These are phyloP conservation scores for Bruguiera sexangula DNA, from an alignment of 345 rosid species.

Conservation along the genomic window DNA sequence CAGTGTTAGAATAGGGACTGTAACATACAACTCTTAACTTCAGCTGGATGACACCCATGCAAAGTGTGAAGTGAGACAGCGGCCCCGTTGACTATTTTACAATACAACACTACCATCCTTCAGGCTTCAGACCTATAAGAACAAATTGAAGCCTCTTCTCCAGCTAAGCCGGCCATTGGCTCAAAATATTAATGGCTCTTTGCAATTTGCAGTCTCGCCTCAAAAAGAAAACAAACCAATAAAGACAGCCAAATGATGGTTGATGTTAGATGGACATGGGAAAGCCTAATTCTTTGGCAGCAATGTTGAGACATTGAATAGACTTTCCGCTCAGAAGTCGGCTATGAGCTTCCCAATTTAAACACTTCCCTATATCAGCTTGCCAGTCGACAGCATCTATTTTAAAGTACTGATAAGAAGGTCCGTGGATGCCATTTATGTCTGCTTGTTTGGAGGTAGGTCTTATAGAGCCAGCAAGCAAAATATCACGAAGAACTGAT, in stretches of 20 bases:
- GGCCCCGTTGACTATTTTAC: too few relatives aligned
- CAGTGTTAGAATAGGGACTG: too few relatives aligned
- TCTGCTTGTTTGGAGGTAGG: conserved; percentile 37
- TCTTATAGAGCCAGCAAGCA: conserved; percentile 47
- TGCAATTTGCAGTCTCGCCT: conserved; percentile 11
- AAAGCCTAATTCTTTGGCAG: conserved; percentile 87
- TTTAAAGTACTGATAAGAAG: conserved; percentile 49
- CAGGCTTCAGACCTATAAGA: background rate
- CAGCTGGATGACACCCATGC: too few relatives aligned
- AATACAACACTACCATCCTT: background rate
- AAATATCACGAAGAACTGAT: conserved; percentile 71
- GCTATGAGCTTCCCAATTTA: conserved; percentile 91
- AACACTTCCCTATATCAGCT: conserved; percentile 67
- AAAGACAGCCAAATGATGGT: conserved; percentile 10
- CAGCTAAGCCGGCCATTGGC: background rate
- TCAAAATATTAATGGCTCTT: background rate
- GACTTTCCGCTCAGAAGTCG: conserved; percentile 63
- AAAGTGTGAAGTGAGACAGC: too few relatives aligned
- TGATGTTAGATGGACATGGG: conserved; percentile 39
- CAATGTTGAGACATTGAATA: conserved; percentile 55
- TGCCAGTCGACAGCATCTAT: conserved; percentile 67
- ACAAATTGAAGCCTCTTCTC: conserved; percentile 3
- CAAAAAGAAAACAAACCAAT: conserved; percentile 15
- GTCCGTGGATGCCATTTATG: conserved; percentile 49
- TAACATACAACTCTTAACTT: too few relatives aligned